phyloP scores from a whole-genome alignment of 768 basidiomycete genomes.

The Podaxis carcinomalis region DNA sequence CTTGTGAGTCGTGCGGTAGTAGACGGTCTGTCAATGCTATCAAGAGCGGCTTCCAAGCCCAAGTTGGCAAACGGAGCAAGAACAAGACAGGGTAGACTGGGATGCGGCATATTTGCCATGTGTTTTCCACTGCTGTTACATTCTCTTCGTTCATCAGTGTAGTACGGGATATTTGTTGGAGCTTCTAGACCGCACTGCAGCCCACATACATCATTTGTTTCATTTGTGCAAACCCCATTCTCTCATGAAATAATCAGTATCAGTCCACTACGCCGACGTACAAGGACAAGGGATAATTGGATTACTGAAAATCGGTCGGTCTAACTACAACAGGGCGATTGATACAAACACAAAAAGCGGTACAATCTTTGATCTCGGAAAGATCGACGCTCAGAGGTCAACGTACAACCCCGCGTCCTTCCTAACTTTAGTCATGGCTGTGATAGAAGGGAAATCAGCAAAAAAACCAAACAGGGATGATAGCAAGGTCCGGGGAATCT shows the following conservation, averaged over 20 bases:
- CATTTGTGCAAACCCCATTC: neutral
- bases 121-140: neutral
- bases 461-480: neutral
- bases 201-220: neutral
- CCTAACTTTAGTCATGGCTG: constrained; percentile 88
- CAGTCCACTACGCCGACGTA: neutral
- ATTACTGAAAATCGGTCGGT: neutral
- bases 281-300: neutral
- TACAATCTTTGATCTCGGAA: neutral
- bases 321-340: neutral
- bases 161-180: neutral
- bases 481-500: neutral
- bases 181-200: neutral
- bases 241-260: neutral
- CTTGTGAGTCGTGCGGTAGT: constrained; percentile 88
- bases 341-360: constrained; percentile 6
- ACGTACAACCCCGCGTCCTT: constrained; percentile 60
- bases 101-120: neutral
- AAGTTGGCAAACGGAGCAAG: constrained; percentile 84
- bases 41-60: constrained; percentile 98
- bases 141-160: neutral
- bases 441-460: neutral
- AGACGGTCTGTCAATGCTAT: constrained; percentile 91
- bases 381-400: constrained; percentile 35
- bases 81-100: constrained; percentile 60